These are phyloP conservation scores for Gastrodia elata DNA, from an alignment of 106 monocot species.

Conservation along the genomic window DNA sequence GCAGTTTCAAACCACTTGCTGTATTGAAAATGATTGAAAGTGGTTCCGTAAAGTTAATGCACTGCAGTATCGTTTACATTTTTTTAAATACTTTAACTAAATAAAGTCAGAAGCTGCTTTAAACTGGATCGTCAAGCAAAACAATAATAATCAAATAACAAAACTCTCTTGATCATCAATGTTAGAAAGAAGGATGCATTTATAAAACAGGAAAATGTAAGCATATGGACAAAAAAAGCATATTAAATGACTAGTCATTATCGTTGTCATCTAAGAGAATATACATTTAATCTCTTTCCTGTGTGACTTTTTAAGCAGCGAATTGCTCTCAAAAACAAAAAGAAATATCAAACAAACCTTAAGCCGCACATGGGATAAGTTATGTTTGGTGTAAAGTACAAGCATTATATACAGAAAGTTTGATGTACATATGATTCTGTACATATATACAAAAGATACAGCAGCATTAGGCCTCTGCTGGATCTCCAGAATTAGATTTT, in stretches of 20 bases:
- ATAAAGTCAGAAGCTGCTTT: background rate
- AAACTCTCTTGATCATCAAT: background rate
- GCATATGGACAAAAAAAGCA: background rate
- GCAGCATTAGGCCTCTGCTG: constrained; percentile 11
- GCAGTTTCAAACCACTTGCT: background rate
- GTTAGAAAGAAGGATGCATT: background rate
- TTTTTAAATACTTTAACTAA: background rate
- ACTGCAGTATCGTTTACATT: background rate
- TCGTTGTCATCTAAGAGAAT: background rate
- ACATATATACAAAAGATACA: constrained; percentile 30
- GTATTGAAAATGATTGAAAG: too few species aligned
- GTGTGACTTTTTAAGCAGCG: background rate
- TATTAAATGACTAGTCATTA: background rate
- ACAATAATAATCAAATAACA: background rate
- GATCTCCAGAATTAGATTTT: constrained; percentile 10
- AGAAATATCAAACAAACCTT: background rate
- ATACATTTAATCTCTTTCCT: constrained; percentile 2
- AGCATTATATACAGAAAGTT: background rate
- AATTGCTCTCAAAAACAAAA: background rate
- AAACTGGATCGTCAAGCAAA: background rate
- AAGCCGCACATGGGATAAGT: background rate
- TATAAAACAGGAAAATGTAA: background rate
- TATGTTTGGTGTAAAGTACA: background rate
- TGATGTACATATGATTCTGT: constrained; percentile 9
- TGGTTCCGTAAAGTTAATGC: background rate